Conservation (phyloP, 441 rosid genomes). For the Gossypium gossypioides region DNA sequence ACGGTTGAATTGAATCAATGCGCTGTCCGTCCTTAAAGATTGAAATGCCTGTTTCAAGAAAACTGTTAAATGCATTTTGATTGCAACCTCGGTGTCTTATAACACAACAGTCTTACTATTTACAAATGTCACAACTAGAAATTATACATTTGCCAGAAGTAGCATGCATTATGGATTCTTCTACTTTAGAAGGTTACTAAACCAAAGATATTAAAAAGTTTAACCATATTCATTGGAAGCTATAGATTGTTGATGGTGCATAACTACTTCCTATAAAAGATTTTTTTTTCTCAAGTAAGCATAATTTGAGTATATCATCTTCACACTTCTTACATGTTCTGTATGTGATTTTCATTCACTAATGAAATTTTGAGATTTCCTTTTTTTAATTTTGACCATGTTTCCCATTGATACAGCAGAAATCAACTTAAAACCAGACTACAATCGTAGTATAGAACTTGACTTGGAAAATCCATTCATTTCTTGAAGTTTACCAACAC, state of each 20-base stretch:
- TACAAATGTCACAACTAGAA: background rate
- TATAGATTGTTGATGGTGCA: background rate
- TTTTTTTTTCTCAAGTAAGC: background rate
- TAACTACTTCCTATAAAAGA: background rate
- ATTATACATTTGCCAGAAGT: background rate
- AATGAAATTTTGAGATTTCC: background rate
- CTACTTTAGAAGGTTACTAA: background rate
- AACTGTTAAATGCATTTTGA: background rate
- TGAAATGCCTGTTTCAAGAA: constrained; percentile 53
- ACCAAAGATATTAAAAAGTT: background rate
- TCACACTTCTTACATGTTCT: background rate
- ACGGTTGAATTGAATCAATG: constrained; percentile 80
- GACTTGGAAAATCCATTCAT: background rate
- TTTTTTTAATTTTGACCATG: background rate
- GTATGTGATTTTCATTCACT: background rate
- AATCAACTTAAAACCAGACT: background rate
- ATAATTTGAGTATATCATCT: background rate
- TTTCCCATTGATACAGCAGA: background rate
- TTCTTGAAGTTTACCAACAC: background rate
- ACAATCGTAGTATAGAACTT: background rate
- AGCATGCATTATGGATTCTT: background rate
- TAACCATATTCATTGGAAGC: background rate
- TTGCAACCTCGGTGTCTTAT: background rate
- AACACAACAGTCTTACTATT: background rate
- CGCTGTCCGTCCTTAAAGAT: constrained; percentile 58